These are phyloP conservation scores for Nitzschia putrida DNA, from an alignment of 108 stramenopile genomes.

Conservation along the genomic window DNA sequence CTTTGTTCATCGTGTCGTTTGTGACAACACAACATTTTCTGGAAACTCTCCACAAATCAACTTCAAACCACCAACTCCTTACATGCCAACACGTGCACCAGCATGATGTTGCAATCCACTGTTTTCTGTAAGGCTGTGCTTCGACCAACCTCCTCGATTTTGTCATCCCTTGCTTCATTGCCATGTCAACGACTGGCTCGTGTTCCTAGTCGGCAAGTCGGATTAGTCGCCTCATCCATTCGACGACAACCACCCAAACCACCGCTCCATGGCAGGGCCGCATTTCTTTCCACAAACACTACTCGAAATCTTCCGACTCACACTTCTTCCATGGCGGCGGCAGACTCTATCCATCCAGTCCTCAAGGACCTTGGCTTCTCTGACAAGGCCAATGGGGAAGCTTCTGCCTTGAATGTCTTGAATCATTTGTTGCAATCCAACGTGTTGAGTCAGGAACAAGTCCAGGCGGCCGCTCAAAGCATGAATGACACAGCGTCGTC, in stretches of 20 bases:
- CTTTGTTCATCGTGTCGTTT: too few relatives aligned
- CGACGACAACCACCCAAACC: background rate
- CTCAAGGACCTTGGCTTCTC: slow-evolving; percentile 20
- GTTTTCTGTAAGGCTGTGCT: too few relatives aligned
- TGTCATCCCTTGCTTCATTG: too few relatives aligned
- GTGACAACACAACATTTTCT: too few relatives aligned
- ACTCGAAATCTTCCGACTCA: background rate
- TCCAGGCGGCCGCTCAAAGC: slow-evolving; percentile 21
- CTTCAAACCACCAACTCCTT: too few relatives aligned
- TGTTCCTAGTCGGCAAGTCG: too few relatives aligned
- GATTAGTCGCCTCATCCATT: background rate
- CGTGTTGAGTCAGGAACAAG: slow-evolving; percentile 8
- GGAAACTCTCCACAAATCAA: too few relatives aligned
- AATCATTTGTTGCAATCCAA: slow-evolving; percentile 30
- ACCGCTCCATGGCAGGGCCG: background rate
- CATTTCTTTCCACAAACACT: too few relatives aligned
- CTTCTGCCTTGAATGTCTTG: slow-evolving; percentile 25
- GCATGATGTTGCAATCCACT: too few relatives aligned
- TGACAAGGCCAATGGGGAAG: background rate
- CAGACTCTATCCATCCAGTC: slow-evolving; percentile 5
- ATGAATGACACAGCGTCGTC: slow-evolving; percentile 1
- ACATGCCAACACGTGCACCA: too few relatives aligned
- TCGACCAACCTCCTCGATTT: too few relatives aligned
- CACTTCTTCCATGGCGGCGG: background rate
- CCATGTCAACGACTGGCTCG: too few relatives aligned